Conservation (phyloP, 1,284 basidiomycete species). For the Veloporphyrellus conicus region DNA sequence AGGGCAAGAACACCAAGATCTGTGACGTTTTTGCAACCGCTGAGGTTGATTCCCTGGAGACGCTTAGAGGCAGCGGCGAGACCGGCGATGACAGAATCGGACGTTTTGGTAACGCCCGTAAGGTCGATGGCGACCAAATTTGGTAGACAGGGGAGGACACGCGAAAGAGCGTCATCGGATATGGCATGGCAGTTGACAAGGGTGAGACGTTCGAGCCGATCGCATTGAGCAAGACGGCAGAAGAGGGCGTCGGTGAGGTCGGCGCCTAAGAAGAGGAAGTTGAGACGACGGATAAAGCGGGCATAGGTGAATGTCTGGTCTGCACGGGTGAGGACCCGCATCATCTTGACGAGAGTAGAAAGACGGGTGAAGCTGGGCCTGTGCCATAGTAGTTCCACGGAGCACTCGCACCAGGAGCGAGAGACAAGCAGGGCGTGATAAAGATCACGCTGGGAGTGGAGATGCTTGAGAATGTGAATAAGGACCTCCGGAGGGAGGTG, state of each 20-base stretch:
- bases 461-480: constrained; percentile 86
- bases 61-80: constrained; percentile 70
- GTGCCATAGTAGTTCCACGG: constrained; percentile 94
- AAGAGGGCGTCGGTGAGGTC: constrained; percentile 80
- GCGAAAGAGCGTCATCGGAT: constrained; percentile 62
- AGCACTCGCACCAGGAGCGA: constrained; percentile 91
- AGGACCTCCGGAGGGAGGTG: constrained; percentile 85
- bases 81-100: constrained; percentile 67
- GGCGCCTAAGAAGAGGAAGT: constrained; percentile 73
- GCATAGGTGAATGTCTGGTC: constrained; percentile 85
- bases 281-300: constrained; percentile 85
- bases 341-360: constrained; percentile 74
- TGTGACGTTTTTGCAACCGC: constrained; percentile 78
- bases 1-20: constrained; percentile 77
- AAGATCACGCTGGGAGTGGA: constrained; percentile 73
- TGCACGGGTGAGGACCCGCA: constrained; percentile 56
- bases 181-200: constrained; percentile 80
- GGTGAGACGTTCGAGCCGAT: constrained; percentile 86
- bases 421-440: constrained; percentile 79
- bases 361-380: constrained; percentile 76
- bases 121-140: constrained; percentile 89
- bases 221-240: constrained; percentile 70
- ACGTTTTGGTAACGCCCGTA: constrained; percentile 66
- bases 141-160: constrained; percentile 67
- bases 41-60: constrained; percentile 91